Percentiles rank a stretch among this genome's conserved stretches.
These are phyloP conservation scores for Tolypocladium ovalisporum DNA, from an alignment of 2,329 filamentous ascomycete species.

Conservation along the genomic window DNA sequence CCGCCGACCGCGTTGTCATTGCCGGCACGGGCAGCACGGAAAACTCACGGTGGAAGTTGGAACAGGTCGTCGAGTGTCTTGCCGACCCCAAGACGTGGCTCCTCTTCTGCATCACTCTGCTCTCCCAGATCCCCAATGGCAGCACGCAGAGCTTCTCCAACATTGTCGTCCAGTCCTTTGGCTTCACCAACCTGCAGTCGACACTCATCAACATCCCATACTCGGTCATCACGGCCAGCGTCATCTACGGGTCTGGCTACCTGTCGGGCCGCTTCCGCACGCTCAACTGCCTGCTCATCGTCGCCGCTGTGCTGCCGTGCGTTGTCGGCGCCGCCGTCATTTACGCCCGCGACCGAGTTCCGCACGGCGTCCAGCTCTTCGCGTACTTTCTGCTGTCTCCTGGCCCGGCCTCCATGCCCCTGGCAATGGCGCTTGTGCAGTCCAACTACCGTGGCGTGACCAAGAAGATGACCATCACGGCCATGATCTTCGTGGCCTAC, in stretches of 20 bases:
- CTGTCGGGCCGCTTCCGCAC: slow-evolving; percentile 39
- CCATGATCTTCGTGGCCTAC: slow-evolving; percentile 43
- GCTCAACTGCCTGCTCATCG: slow-evolving; percentile 39
- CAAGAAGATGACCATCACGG: slow-evolving; percentile 50
- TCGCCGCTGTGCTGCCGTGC: slow-evolving; percentile 36
- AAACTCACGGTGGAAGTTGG: slow-evolving; percentile 34
- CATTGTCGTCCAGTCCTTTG: slow-evolving; percentile 43
- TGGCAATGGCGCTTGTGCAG: slow-evolving; percentile 43
- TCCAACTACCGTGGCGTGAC: slow-evolving; percentile 45
- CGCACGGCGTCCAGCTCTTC: slow-evolving; percentile 36
- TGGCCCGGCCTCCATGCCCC: slow-evolving; percentile 41
- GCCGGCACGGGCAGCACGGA: slow-evolving; percentile 41
- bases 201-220: slow-evolving; percentile 49
- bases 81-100: slow-evolving; percentile 51
- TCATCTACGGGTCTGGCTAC: slow-evolving; percentile 38
- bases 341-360: slow-evolving; percentile 30
- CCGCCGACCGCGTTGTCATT: slow-evolving; percentile 32
- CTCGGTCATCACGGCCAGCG: slow-evolving; percentile 35
- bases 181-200: slow-evolving; percentile 42
- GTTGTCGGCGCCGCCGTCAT: slow-evolving; percentile 43
- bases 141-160: slow-evolving; percentile 50
- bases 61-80: slow-evolving; percentile 42
- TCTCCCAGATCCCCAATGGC: slow-evolving; percentile 50
- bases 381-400: slow-evolving; percentile 47
- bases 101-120: slow-evolving; percentile 39